These are phyloP conservation scores for Acanthamoeba castellanii DNA, from an alignment of 208 protist genomes.

Conservation along the genomic window DNA sequence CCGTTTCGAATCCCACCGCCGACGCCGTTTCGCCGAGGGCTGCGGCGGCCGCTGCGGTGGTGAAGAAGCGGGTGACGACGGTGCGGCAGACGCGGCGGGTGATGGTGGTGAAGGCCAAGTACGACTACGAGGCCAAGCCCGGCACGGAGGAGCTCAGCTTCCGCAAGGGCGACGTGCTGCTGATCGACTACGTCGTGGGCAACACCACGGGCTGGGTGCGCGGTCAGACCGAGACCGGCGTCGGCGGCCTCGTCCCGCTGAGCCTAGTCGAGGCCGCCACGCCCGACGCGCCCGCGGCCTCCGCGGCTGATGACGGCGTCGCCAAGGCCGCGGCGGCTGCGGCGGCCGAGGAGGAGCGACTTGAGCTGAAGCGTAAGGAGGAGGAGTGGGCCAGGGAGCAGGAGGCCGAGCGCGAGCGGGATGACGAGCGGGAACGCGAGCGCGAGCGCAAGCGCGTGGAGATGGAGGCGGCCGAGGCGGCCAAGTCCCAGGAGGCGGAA, in stretches of 20 bases:
- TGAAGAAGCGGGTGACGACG: neutral
- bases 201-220: slow-evolving; percentile 64
- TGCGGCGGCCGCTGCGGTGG: neutral
- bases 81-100: slow-evolving; percentile 49
- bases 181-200: slow-evolving; percentile 60
- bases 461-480: slow-evolving; percentile 20
- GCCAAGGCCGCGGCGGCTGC: neutral
- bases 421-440: neutral
- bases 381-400: slow-evolving; percentile 41
- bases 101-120: slow-evolving; percentile 62
- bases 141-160: slow-evolving; percentile 39
- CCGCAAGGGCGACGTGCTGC: slow-evolving; percentile 46
- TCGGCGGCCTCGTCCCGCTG: neutral
- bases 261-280: neutral
- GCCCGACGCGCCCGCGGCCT: neutral
- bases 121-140: slow-evolving; percentile 43
- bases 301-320: neutral
- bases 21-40: neutral
- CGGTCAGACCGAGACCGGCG: slow-evolving; percentile 29
- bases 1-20: neutral
- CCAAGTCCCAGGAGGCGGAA: neutral
- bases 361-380: slow-evolving; percentile 45
- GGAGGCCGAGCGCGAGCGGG: slow-evolving; percentile 10
- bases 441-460: slow-evolving; percentile 53
- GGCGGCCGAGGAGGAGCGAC: neutral